Conservation (phyloP, 106 monocot species). For the Dioscorea dumetorum region DNA sequence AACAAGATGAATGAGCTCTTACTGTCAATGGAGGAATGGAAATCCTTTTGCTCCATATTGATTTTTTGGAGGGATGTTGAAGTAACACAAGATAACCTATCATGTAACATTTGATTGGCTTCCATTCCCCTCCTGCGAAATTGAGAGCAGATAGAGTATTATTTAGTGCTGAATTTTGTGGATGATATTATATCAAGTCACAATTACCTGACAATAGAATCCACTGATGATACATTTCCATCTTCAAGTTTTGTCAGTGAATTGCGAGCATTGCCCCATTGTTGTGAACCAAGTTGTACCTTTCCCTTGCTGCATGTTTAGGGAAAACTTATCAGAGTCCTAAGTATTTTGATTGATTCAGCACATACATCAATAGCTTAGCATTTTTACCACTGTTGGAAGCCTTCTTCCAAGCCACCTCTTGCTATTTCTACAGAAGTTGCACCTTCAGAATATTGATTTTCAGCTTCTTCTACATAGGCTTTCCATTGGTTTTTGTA, state of each 20-base stretch:
- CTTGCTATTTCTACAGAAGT: conserved; percentile 35
- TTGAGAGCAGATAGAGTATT: not conserved
- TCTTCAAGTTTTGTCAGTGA: conserved; percentile 39
- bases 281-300: conserved; percentile 27
- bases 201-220: conserved; percentile 57
- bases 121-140: conserved; percentile 51
- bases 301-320: conserved; percentile 29
- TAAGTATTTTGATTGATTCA: no score
- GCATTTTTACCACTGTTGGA: conserved; percentile 57
- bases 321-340: not conserved
- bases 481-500: conserved; percentile 43
- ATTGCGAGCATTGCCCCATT: conserved; percentile 66
- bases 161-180: not conserved
- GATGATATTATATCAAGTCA: not conserved
- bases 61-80: conserved; percentile 50
- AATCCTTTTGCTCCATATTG: conserved; percentile 40
- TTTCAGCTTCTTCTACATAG: conserved; percentile 59
- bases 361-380: not conserved
- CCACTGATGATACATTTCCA: conserved; percentile 36
- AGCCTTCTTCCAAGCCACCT: conserved; percentile 27
- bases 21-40: conserved; percentile 74
- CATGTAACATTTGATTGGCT: conserved; percentile 48
- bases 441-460: conserved; percentile 29
- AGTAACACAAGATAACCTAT: conserved; percentile 55
- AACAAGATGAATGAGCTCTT: conserved; percentile 14